Percentiles rank a stretch among this genome's conserved stretches.
Evolutionary conservation across 352 stramenopile species (phyloP).

Genomic region (Phytophthora ramorum): DNA sequence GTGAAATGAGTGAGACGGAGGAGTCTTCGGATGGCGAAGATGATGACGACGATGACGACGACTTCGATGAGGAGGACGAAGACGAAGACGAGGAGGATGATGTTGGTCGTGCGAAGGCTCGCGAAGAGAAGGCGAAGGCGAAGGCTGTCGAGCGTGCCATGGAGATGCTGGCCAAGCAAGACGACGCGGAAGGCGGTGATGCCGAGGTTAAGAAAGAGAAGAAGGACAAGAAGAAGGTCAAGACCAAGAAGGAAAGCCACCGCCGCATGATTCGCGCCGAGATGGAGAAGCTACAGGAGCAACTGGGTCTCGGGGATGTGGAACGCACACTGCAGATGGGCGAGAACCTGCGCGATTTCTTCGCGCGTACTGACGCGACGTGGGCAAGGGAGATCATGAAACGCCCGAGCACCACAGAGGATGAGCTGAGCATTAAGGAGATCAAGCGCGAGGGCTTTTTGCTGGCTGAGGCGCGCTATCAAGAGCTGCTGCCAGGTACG

Average conservation of each 20-base stretch:
- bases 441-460: constrained; percentile 87
- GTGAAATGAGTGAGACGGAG: constrained; percentile 85
- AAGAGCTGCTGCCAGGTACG: constrained; percentile 80
- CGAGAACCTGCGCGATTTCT: constrained; percentile 89
- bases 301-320: constrained; percentile 73
- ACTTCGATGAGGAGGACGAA: constrained; percentile 60
- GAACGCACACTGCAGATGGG: constrained; percentile 81
- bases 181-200: constrained; percentile 31
- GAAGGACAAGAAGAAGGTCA: constrained; percentile 70
- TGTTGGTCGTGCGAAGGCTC: constrained; percentile 10
- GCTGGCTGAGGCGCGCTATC: constrained; percentile 78
- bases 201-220: constrained; percentile 43
- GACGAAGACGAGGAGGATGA: constrained; percentile 37
- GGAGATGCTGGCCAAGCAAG: constrained; percentile 64
- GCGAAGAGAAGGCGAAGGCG: constrained; percentile 37
- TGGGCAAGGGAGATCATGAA: constrained; percentile 72
- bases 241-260: constrained; percentile 70
- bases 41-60: constrained; percentile 71
- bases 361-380: constrained; percentile 78
- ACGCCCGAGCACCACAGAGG: constrained; percentile 66
- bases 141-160: constrained; percentile 66
- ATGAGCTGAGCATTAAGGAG: constrained; percentile 84
- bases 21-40: constrained; percentile 86
- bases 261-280: constrained; percentile 73
- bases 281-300: constrained; percentile 87